Evolutionary conservation across 495 filamentous ascomycete species (phyloP), one percentile per base, ranked within the genome.

Genomic region (Trichoderma asperelloides): DNA sequence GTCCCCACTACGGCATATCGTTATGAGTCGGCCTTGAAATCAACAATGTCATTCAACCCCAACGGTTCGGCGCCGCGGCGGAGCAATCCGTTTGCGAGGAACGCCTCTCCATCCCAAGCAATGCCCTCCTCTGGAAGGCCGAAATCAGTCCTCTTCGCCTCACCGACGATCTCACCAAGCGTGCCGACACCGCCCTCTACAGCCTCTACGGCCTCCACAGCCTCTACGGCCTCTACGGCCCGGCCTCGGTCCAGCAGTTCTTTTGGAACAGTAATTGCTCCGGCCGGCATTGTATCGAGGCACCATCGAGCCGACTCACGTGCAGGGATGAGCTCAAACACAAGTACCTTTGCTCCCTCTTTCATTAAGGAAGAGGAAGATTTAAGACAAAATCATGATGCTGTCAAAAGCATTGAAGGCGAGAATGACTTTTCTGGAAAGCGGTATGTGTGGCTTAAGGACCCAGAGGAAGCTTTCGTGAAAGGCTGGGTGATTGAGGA

Each of bases 391-490:
- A 85, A 80, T 21, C 77, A 84, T 23, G 91, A 96, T 70, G 76
- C 84, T 41, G 87, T 94, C 23, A 84, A 86, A 21, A 89, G 90
- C 7, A 88, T 95, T 64, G 93, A 97, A 75, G 93, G 92, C 62
- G 93, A 96, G 73, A 96, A 95, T 78, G 96, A 98, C 81, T 97
- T 99, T 76, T 98, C 95, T 0, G 96, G 96, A n/a, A 96, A 93
- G 76, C 86, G 95, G 80, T 98, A 97, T 83, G 93, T 99, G 66
- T 99, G 96, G 96, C 79, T 98, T 71, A 88, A 87, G 75, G 92
- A 99, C 77, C 81, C 90, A 1, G 83, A 92, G 72, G 84, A 84
- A 67, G 95, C 95, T 6, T 99, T 99, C 74, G 85, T 97, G 23
- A 91, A 92, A 69, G 96, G 93, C 2, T 91, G 93, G 82, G 88